Base-by-base conservation (phyloP, 2,329 filamentous ascomycete genomes). In the Hypoxylon sp. region DNA sequence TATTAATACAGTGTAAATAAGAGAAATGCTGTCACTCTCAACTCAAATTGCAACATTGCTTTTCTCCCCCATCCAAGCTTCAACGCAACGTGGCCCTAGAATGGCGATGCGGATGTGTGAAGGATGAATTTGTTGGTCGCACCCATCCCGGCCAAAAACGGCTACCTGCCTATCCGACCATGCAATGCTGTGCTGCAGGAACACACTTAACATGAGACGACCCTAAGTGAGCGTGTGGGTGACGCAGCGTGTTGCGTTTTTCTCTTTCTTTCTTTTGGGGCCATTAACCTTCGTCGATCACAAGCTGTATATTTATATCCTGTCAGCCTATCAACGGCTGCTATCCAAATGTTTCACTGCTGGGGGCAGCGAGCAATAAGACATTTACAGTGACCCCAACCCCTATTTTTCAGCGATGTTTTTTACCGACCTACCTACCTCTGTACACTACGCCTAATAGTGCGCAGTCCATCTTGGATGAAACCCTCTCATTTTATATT, bases 401-500 rank as follows among this genome's bases (percentile, higher is more conserved):
- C n/a, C n/a, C n/a, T n/a, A n/a, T n/a, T n/a, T n/a, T n/a, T n/a
- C n/a, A n/a, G n/a, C n/a, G n/a, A n/a, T n/a, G n/a, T n/a, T n/a
- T n/a, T n/a, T n/a, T n/a, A n/a, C n/a, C n/a, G n/a, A n/a, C n/a
- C n/a, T n/a, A n/a, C n/a, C n/a, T n/a, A n/a, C n/a, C n/a, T n/a
- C n/a, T n/a, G n/a, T n/a, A n/a, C n/a, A n/a, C n/a, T n/a, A n/a
- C n/a, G n/a, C n/a, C n/a, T n/a, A n/a, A n/a, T n/a, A n/a, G n/a
- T n/a, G n/a, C n/a, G n/a, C n/a, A n/a, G n/a, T n/a, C n/a, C n/a
- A n/a, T 75, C 4, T 68, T 77, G 20, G 46, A 60, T 25, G 72
- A 67, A 9, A 70, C 73, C 51, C 55, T 45, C 3, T 65, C 75
- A 35, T 57, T 65, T 16, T 62, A 76, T 37, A 74, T 68, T 2